These are phyloP conservation scores for Blepharisma stoltei DNA, from an alignment of 73 alveolate genomes.

Conservation along the genomic window DNA sequence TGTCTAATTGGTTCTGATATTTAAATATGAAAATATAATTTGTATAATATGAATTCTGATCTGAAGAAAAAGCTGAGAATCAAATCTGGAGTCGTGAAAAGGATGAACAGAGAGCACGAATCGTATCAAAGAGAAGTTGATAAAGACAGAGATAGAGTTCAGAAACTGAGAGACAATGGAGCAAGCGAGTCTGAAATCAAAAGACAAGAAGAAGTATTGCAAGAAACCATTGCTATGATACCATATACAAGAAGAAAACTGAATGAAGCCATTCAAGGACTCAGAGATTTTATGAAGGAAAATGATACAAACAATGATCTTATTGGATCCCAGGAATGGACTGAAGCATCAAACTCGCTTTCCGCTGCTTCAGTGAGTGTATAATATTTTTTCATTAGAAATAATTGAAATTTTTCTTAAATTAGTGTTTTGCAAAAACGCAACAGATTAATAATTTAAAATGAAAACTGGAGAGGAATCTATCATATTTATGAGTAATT, in stretches of 20 bases:
- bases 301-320: background rate
- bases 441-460: no score
- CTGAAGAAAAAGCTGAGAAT: background rate
- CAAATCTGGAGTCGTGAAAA: constrained; percentile 12
- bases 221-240: constrained; percentile 12
- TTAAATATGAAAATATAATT: background rate
- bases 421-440: no score
- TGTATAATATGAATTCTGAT: background rate
- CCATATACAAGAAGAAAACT: constrained; percentile 4
- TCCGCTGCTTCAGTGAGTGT: no score
- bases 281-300: background rate
- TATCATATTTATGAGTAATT: no score
- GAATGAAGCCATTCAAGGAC: background rate
- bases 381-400: no score
- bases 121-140: constrained; percentile 21
- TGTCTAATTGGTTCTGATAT: no score
- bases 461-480: no score
- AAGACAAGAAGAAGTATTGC: constrained; percentile 25
- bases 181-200: background rate
- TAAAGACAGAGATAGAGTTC: background rate
- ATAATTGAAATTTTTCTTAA: no score
- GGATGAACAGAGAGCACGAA: background rate
- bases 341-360: no score
- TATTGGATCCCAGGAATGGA: no score
- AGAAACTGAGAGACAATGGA: background rate